Percentiles rank a stretch among this genome's conserved stretches.
These are phyloP conservation scores for Crithidia brevicula DNA, from an alignment of 208 protist genomes.

Conservation along the genomic window DNA sequence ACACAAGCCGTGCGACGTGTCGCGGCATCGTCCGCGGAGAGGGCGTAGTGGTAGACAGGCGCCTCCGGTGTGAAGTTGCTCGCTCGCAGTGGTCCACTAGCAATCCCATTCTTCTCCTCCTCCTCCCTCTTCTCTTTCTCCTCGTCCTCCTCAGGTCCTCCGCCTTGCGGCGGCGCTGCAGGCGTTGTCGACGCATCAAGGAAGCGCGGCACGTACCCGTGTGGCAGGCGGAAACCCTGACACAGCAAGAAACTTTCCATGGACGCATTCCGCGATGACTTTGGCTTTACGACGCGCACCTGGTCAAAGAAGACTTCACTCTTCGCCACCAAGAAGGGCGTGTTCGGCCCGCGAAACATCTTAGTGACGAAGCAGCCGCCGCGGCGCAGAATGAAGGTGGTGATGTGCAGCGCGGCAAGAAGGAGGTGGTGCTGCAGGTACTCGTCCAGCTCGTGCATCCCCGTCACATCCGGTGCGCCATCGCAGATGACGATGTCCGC, in stretches of 20 bases:
- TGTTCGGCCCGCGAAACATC: conserved; percentile 98
- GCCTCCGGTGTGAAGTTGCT: conserved; percentile 24
- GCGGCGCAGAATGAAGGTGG: conserved; percentile 93
- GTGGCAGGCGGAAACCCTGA: conserved; percentile 90
- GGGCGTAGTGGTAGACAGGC: conserved; percentile 9
- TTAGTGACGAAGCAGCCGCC: conserved; percentile 98
- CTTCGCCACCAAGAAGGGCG: conserved; percentile 94
- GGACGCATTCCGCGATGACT: conserved; percentile 94
- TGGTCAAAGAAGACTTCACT: conserved; percentile 96
- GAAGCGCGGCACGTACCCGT: conserved; percentile 78
- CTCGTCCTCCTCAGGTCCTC: not conserved
- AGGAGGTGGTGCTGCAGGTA: conserved; percentile 98
- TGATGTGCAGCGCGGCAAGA: conserved; percentile 98
- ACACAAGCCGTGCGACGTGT: not conserved
- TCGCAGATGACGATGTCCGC: conserved; percentile 99
- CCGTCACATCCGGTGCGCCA: conserved; percentile 99
- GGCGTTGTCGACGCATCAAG: too few species aligned
- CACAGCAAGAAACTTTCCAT: conserved; percentile 97
- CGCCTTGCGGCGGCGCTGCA: not conserved
- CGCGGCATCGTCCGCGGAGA: not conserved
- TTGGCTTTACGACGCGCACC: conserved; percentile 97
- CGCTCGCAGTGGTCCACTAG: not conserved
- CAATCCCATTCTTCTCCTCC: not conserved
- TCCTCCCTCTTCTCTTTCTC: not conserved
- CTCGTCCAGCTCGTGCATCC: conserved; percentile 99